Evolutionary conservation across 495 filamentous ascomycete species (phyloP), one percentile per base, ranked within the genome.

Genomic region (Sabuloglossum arenarium): DNA sequence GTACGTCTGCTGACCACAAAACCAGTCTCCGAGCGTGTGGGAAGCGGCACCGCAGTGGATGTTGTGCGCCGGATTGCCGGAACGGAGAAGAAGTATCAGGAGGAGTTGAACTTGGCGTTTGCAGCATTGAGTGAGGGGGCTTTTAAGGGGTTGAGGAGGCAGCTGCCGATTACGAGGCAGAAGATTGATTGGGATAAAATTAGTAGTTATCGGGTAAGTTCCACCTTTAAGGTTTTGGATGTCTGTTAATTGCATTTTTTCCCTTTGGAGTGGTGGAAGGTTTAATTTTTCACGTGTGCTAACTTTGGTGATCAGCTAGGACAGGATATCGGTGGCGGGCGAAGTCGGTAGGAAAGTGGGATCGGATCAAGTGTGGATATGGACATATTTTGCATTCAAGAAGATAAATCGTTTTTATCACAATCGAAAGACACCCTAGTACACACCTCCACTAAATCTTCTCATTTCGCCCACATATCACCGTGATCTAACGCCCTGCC

Each of bases 131-230:
- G 85, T 62, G 91, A 99, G 72, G 90, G 88, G 1, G 82, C 86
- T 4, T 99, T 99, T 70, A 97, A 97, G 79, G 77, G 79, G 12
- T 71, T 99, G 63, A 77, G 93, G 61, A 77, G 93, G 66, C 93
- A 97, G 68, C 70, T 99, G 64, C 93, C 93, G 8, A 84, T 99
- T 42, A 97, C 91, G 57, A 79, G 93, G 66, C 93, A 99, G 74
- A 96, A 95, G 76, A 87, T 99, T 54, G 91, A 97, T 69, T 99
- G 93, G 93, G 91, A 99, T 68, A 97, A 94, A 73, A 86, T 99
- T 60, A 82, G 85, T n/a, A 88, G 87, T 59, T 98, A 98, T 70
- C 70, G 88, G 55, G 70, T 95, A 64, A 61, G 68, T 64, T 25
- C 14, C 16, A n/a, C 9, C 49, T 24, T 50, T 23, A 24, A 54